Percentiles rank a stretch among this genome's conserved stretches.
These are phyloP conservation scores for Fusarium humuli DNA, from an alignment of 2,329 filamentous ascomycete species.

Conservation along the genomic window DNA sequence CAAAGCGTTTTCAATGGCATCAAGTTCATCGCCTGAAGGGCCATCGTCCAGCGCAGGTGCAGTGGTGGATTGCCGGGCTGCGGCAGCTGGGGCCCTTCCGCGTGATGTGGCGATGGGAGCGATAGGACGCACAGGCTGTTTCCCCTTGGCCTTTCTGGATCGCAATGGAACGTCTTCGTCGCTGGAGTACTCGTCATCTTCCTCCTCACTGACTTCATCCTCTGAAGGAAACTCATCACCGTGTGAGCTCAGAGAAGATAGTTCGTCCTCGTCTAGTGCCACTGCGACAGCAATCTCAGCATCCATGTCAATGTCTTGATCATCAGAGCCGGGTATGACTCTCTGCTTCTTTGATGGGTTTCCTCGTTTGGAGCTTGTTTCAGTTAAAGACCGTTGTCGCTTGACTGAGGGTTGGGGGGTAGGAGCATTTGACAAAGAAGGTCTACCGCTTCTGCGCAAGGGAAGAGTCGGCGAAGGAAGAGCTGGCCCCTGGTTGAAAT, in stretches of 20 bases:
- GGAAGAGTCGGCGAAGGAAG: slow-evolving; percentile 11
- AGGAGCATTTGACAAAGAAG: slow-evolving; percentile 15
- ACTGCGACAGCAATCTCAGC: slow-evolving; percentile 47
- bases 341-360: slow-evolving; percentile 49
- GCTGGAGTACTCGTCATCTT: slow-evolving; percentile 39
- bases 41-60: background rate
- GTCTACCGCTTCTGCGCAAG: slow-evolving; percentile 29
- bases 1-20: background rate
- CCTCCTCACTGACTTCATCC: slow-evolving; percentile 33
- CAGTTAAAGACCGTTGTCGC: slow-evolving; percentile 43
- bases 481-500: slow-evolving; percentile 40
- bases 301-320: slow-evolving; percentile 49
- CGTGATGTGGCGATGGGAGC: background rate
- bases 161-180: slow-evolving; percentile 47
- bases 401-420: slow-evolving; percentile 37
- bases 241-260: slow-evolving; percentile 16
- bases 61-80: background rate
- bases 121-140: slow-evolving; percentile 1
- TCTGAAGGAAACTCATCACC: slow-evolving; percentile 33
- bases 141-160: slow-evolving; percentile 17
- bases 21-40: slow-evolving; percentile 12
- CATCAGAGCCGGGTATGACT: slow-evolving; percentile 49
- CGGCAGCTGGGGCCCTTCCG: background rate
- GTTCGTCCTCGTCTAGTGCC: slow-evolving; percentile 32
- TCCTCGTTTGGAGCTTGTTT: slow-evolving; percentile 22